phyloP scores from a whole-genome alignment of 2,329 filamentous ascomycete genomes.

The Beauveria pseudobassiana region DNA sequence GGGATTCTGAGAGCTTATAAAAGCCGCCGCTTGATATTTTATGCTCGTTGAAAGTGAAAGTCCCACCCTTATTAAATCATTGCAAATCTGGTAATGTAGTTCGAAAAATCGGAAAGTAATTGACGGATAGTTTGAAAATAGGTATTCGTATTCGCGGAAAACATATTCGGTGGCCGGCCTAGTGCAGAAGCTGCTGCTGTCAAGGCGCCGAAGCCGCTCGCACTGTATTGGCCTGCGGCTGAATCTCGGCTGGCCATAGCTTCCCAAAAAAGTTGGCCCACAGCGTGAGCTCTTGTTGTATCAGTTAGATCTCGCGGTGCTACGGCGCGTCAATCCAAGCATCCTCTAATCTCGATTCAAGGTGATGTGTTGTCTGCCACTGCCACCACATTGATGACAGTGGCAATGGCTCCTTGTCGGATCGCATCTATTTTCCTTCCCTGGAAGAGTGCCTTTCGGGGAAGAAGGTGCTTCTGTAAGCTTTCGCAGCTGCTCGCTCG shows the following conservation, averaged over 20 bases:
- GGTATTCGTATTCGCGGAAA: too few relatives aligned
- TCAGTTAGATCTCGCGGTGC: constrained; percentile 1
- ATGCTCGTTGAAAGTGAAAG: too few relatives aligned
- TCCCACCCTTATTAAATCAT: too few relatives aligned
- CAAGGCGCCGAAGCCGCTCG: constrained; percentile 4
- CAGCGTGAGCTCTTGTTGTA: constrained; percentile 5
- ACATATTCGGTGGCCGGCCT: too few relatives aligned
- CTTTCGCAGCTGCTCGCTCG: constrained; percentile 17
- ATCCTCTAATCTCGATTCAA: constrained; percentile 16
- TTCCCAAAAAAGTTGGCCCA: constrained; percentile 7
- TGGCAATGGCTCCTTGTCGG: constrained; percentile 63
- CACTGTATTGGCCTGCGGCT: neutral
- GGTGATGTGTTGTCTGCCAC: constrained; percentile 33
- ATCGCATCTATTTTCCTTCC: constrained; percentile 71
- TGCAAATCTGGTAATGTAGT: too few relatives aligned
- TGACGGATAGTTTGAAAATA: too few relatives aligned
- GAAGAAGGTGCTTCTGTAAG: constrained; percentile 73
- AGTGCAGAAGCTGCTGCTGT: neutral
- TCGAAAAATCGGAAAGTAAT: too few relatives aligned
- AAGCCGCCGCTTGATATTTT: too few relatives aligned
- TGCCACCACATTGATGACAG: constrained; percentile 40
- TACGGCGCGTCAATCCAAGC: constrained; percentile 25
- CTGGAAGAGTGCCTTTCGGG: constrained; percentile 79
- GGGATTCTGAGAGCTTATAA: neutral
- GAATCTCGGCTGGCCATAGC: constrained; percentile 10